Conservation (phyloP, 2,329 filamentous ascomycete genomes). For the Zasmidium angulare region DNA sequence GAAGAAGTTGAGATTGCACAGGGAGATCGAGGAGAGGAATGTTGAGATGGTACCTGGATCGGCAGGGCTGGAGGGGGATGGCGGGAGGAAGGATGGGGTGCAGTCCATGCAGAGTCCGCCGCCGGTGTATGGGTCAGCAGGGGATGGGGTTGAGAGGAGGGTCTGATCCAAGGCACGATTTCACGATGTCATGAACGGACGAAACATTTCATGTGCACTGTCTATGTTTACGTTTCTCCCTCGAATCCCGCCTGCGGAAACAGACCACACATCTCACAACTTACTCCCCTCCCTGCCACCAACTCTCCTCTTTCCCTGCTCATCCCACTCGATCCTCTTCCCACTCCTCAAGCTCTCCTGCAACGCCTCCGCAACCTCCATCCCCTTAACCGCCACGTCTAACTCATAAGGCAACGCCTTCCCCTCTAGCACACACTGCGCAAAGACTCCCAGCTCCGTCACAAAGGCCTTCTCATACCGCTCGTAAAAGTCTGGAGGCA, state of each 20-base stretch:
- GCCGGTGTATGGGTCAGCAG: neutral
- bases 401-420: constrained; percentile 39
- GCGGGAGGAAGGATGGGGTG: neutral
- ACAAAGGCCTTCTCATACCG: constrained; percentile 44
- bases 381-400: constrained; percentile 38
- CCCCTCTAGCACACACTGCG: constrained; percentile 37
- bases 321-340: constrained; percentile 52
- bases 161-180: too few relatives aligned
- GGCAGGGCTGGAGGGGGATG: neutral
- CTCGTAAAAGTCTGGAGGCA: constrained; percentile 42
- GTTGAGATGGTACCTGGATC: too few relatives aligned
- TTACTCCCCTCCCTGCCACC: neutral
- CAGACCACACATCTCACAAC: neutral
- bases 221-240: too few relatives aligned
- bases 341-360: constrained; percentile 58
- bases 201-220: too few relatives aligned
- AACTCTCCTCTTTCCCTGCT: constrained; percentile 20
- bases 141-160: neutral
- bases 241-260: too few relatives aligned
- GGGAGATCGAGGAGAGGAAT: neutral
- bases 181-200: too few relatives aligned
- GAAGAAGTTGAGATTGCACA: neutral
- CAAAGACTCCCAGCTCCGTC: constrained; percentile 43
- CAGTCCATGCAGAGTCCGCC: neutral
- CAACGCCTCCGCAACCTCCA: constrained; percentile 48